Conservation (phyloP, 345 rosid species). For the Aquilaria sinensis region DNA sequence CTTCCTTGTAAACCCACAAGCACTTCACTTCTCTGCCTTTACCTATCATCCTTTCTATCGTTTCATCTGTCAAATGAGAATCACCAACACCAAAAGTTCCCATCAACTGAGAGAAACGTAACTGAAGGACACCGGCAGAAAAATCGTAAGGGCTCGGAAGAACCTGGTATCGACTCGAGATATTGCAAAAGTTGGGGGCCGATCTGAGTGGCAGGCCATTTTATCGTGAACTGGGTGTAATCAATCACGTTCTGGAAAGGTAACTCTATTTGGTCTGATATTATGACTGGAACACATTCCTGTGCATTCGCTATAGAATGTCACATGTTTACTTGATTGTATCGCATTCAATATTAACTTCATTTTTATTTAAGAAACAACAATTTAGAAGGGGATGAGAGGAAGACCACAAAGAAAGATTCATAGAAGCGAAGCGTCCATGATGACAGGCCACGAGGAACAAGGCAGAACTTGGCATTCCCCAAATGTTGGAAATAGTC, state of each 20-base stretch:
- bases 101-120: too few relatives aligned
- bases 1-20: constrained; percentile 69
- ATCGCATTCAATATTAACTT: neutral
- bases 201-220: constrained; percentile 84
- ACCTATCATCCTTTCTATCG: constrained; percentile 58
- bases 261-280: constrained; percentile 82
- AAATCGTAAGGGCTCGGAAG: too few relatives aligned
- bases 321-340: neutral
- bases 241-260: constrained; percentile 88
- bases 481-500: constrained; percentile 88
- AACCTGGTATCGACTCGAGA: constrained; percentile 73
- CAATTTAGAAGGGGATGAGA: constrained; percentile 10
- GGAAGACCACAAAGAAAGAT: constrained; percentile 77
- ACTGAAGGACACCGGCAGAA: too few relatives aligned
- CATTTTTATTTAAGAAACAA: neutral
- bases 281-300: constrained; percentile 94
- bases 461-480: constrained; percentile 90
- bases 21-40: constrained; percentile 68
- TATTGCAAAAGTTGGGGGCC: constrained; percentile 71
- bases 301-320: constrained; percentile 12
- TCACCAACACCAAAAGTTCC: too few relatives aligned
- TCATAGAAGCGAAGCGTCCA: constrained; percentile 97
- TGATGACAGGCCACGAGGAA: constrained; percentile 94
- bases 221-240: constrained; percentile 69
- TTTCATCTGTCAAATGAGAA: constrained; percentile 34